Percentiles rank a stretch among this genome's conserved stretches.
Evolutionary conservation across 1,284 basidiomycete genomes (phyloP).

Genomic region (Grifola frondosa): DNA sequence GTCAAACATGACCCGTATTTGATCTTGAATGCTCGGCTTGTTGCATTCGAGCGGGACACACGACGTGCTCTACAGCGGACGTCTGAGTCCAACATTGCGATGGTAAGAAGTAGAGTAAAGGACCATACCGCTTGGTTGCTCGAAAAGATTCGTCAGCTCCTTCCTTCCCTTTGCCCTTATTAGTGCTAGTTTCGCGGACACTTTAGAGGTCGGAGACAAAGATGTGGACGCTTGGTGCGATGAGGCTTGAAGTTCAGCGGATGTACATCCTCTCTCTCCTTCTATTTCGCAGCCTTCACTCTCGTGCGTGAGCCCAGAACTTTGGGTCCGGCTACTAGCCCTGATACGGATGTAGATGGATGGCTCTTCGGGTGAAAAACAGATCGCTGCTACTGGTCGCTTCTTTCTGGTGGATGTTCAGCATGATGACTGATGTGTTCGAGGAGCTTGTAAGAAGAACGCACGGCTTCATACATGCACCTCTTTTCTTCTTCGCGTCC

Average conservation of each 20-base stretch:
- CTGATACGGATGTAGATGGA: slow-evolving; percentile 28
- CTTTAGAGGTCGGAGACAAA: slow-evolving; percentile 51
- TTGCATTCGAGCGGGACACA: too few relatives aligned
- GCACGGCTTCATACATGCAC: too few relatives aligned
- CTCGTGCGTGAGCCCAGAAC: slow-evolving; percentile 70
- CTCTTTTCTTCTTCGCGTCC: too few relatives aligned
- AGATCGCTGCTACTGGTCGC: slow-evolving; percentile 61
- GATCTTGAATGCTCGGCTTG: too few relatives aligned
- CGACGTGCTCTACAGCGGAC: slow-evolving; percentile 53
- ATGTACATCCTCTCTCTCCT: slow-evolving; percentile 48
- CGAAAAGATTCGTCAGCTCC: slow-evolving; percentile 48
- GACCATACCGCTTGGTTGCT: slow-evolving; percentile 59
- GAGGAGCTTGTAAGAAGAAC: too few relatives aligned
- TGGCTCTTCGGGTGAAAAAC: slow-evolving; percentile 30
- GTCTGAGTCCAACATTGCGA: slow-evolving; percentile 9
- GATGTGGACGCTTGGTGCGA: slow-evolving; percentile 40
- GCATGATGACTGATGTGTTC: too few relatives aligned
- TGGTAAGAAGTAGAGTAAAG: slow-evolving; percentile 12
- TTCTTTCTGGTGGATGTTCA: slow-evolving; percentile 65
- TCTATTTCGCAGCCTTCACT: slow-evolving; percentile 74
- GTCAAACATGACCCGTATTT: slow-evolving; percentile 96
- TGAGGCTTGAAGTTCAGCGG: slow-evolving; percentile 43
- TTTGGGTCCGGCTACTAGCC: slow-evolving; percentile 39
- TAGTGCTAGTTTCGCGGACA: slow-evolving; percentile 46
- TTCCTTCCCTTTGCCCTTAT: slow-evolving; percentile 68